Percentiles rank a stretch among this genome's conserved stretches.
These are phyloP conservation scores for Boehmeria nivea DNA, from an alignment of 306 rosid genomes.

Conservation along the genomic window DNA sequence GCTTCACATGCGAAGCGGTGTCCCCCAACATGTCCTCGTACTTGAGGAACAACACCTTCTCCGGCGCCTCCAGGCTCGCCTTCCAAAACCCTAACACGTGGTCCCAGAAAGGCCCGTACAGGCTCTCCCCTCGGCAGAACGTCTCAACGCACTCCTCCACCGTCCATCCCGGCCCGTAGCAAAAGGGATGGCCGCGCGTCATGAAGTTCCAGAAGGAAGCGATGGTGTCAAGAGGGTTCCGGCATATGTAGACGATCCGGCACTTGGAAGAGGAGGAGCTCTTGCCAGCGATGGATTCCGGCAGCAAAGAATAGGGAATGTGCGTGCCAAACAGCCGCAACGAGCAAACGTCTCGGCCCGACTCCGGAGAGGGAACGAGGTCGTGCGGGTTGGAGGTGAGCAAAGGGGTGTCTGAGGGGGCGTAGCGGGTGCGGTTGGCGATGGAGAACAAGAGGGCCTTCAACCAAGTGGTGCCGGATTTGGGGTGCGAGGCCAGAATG, in stretches of 20 bases:
- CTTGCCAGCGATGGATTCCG: not conserved
- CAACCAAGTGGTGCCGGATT: not conserved
- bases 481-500: not conserved
- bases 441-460: not conserved
- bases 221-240: not conserved
- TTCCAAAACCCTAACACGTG: slow-evolving; percentile 8
- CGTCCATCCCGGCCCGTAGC: not conserved
- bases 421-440: not conserved
- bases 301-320: not conserved
- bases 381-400: not conserved
- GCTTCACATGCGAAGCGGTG: not conserved
- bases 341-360: not conserved
- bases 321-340: not conserved
- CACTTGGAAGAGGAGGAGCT: not conserved
- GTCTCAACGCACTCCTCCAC: not conserved
- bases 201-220: not conserved
- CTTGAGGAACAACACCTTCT: slow-evolving; percentile 8
- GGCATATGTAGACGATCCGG: not conserved
- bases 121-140: not conserved
- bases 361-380: not conserved
- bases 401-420: not conserved
- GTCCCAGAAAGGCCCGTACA: not conserved
- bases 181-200: not conserved
- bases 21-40: slow-evolving; percentile 10
- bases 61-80: not conserved